Conservation (phyloP, 371 early-diverging fungal genomes). For the Mucor irregularis region DNA sequence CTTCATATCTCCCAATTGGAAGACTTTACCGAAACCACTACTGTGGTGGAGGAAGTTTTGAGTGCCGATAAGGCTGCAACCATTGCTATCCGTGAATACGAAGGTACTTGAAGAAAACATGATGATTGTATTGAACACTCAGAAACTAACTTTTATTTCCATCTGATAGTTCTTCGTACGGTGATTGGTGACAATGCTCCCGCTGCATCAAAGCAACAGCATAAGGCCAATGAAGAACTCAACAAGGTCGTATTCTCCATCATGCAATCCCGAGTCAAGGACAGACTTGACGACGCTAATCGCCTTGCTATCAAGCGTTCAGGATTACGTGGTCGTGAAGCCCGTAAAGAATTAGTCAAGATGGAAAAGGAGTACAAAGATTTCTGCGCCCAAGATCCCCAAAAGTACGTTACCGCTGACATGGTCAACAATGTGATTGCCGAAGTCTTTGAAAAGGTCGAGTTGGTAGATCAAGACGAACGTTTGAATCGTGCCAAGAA, state of each 20-base stretch:
- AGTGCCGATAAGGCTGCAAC: conserved; percentile 67
- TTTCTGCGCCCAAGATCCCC: conserved; percentile 34
- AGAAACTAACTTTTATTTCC: too few species aligned
- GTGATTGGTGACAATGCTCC: conserved; percentile 30
- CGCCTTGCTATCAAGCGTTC: conserved; percentile 74
- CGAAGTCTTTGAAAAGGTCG: conserved; percentile 49
- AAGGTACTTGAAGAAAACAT: conserved; percentile 26
- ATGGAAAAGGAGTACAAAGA: conserved; percentile 56
- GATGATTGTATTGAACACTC: too few species aligned
- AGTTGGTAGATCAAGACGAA: conserved; percentile 49
- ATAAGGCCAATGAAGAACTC: conserved; percentile 18
- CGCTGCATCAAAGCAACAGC: neutral
- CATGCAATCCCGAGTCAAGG: conserved; percentile 32
- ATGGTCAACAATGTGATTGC: conserved; percentile 61
- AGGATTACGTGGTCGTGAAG: conserved; percentile 78
- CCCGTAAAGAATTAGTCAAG: conserved; percentile 57
- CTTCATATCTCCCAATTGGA: conserved; percentile 80
- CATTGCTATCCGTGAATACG: conserved; percentile 26
- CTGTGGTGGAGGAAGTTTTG: conserved; percentile 71
- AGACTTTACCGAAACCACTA: conserved; percentile 44
- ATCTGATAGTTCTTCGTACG: conserved; percentile 35
- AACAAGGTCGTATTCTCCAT: conserved; percentile 33
- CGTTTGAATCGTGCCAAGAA: conserved; percentile 61
- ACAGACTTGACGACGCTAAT: conserved; percentile 51
- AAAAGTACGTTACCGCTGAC: conserved; percentile 46